Percentiles rank a stretch among this genome's conserved stretches.
Conservation (phyloP, 148 eudicot genomes). For the Fallopia convolvulus region DNA sequence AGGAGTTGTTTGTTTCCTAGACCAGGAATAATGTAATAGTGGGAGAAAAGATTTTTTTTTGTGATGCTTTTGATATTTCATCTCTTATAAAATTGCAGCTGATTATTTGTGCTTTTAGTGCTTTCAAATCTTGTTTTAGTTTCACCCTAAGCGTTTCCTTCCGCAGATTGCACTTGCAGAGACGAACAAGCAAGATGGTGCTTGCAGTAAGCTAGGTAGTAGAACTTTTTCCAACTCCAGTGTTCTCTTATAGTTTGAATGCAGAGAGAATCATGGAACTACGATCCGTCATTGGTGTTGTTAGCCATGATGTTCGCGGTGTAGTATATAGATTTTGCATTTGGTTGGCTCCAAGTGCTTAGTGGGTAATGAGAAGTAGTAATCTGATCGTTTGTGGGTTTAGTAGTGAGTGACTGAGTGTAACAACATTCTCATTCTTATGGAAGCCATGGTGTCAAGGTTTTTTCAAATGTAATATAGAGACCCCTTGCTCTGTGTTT, state of each 20-base stretch:
- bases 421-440: neutral
- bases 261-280: neutral
- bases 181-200: neutral
- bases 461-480: constrained; percentile 9
- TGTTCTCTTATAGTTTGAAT: neutral
- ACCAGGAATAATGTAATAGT: neutral
- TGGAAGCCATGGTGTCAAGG: neutral
- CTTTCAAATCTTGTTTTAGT: neutral
- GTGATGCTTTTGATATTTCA: neutral
- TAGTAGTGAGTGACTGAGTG: neutral
- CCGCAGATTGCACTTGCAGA: neutral
- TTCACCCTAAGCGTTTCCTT: neutral
- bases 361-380: neutral
- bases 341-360: neutral
- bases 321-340: neutral
- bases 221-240: neutral
- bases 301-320: neutral
- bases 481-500: neutral
- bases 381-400: constrained; percentile 2
- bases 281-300: neutral
- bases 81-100: neutral
- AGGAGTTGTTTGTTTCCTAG: neutral
- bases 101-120: neutral
- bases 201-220: constrained; percentile 2
- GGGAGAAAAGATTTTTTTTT: neutral